These are phyloP conservation scores for Botryotinia globosa DNA, from an alignment of 2,329 filamentous ascomycete genomes.

Conservation along the genomic window DNA sequence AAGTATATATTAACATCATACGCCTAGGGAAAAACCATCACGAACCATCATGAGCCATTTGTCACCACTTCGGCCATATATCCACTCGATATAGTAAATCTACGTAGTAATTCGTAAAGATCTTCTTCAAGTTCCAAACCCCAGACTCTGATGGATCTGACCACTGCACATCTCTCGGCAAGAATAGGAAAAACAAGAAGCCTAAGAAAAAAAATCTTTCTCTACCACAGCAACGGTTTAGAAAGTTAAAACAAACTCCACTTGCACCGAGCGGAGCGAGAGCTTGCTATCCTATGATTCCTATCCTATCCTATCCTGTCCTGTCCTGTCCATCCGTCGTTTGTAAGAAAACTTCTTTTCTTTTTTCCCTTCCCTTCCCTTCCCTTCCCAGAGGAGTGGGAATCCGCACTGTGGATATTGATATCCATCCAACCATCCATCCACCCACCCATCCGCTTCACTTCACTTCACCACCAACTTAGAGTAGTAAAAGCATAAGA, in stretches of 20 bases:
- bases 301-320: neutral
- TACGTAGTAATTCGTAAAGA: neutral
- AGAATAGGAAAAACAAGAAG: neutral
- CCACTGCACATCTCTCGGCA: neutral
- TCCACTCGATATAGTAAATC: neutral
- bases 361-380: neutral
- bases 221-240: constrained; percentile 15
- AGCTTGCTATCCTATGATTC: neutral
- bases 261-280: neutral
- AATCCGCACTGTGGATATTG: neutral
- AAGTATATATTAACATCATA: neutral
- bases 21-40: neutral
- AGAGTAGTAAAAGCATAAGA: neutral
- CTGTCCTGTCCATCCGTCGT: neutral
- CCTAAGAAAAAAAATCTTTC: neutral
- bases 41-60: constrained; percentile 9
- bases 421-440: neutral
- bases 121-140: constrained; percentile 4
- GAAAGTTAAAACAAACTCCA: neutral
- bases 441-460: neutral
- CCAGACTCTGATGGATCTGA: constrained; percentile 8
- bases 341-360: constrained; percentile 7
- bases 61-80: constrained; percentile 14
- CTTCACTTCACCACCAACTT: neutral
- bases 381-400: neutral